Base-by-base conservation (phyloP, 192 early-diverging fungal genomes). In the Linnemannia schmuckeri region DNA sequence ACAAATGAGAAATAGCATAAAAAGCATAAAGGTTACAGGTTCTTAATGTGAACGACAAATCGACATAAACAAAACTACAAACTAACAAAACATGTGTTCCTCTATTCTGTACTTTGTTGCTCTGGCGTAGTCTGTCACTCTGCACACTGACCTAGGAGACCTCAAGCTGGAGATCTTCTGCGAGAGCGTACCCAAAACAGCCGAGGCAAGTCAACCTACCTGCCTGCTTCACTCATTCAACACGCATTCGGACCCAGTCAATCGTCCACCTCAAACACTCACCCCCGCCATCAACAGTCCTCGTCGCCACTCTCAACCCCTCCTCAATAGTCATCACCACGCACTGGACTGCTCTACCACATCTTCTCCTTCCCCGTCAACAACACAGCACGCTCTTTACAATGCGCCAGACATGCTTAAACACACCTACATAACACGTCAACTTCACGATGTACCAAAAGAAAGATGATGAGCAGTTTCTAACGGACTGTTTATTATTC, bases 81-180 rank as follows among this genome's bases (percentile, higher is more conserved):
- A 57, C 30, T 30, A 66, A 66, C 30, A 8, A 49, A n/a, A 42
- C n/a, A 27, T n/a, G n/a, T 4, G 13, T 72, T 10, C n/a, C 30
- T 7, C 27, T 30, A 22, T 74, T 30, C 46, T 47, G 24, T 70
- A 18, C 55, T 61, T 20, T 35, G 61, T 33, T 9, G 44, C 1
- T 46, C 12, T 46, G 27, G 49, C 3, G 8, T 77, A 92, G 95
- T 96, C 95, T 54, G 96, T 99, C 47, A 98, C 97, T 54, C 81
- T 99, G 37, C 96, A 98, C 80, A 99, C 98, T 10, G 96, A 97
- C 90, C 90, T 96, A 13, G 98, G 98, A 33, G 97, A 99, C 90
- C 88, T 99, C 42, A 98, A 98, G 88, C 94, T 98, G 27, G 98
- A 99, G 91, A 87, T 99, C 27, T 96, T 97, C 80, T 99, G 97